Evolutionary conservation across 2,329 filamentous ascomycete species (phyloP), one percentile per base, ranked within the genome.

Genomic region (Nigrospora osmanthi): DNA sequence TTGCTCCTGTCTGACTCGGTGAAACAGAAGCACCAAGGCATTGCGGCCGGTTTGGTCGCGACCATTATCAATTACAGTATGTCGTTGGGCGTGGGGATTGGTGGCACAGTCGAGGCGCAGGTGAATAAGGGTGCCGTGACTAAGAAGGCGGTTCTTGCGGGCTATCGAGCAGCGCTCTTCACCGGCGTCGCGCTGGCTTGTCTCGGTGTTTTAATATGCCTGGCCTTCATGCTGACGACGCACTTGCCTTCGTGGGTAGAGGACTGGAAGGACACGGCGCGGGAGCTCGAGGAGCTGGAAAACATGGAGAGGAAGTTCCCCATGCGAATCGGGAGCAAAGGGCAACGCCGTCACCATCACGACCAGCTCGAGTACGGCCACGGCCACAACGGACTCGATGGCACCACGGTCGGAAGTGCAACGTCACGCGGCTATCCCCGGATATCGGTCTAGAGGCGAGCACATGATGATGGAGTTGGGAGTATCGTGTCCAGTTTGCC

Each of bases 51-150:
- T 15, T 40, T 60, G 28, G 52, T 55, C 10, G 54, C 45, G 31
- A 85, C 81, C 0, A 68, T 83, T 11, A 76, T 86, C 49, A 85
- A 87, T 59, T 87, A 86, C 56, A 75, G 74, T 47, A 85, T 87
- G 32, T 79, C 78, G 1, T 60, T 86, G 3, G 80, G 78, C 0
- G 67, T 87, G 0, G 83, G 82, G 0, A 73, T 87, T 38, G 81
- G 81, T 0, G 81, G 80, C 0, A 85, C 80, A 0, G 73, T 85
- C 3, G 80, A 85, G 54, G 61, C 63, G 0, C 61, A 67, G 6
- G 56, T 68, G 0, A 54, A 56, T 36, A 42, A 35, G 30, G 50
- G 48, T 7, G 45, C 43, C 12, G 30, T 36, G 34, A 51, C 49
- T 4, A 30, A 34, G 16, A 19, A 47, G 14, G 30, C 30, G n/a